Base-by-base conservation (phyloP, 768 basidiomycete genomes). In the Candolleomyces efflorescens region DNA sequence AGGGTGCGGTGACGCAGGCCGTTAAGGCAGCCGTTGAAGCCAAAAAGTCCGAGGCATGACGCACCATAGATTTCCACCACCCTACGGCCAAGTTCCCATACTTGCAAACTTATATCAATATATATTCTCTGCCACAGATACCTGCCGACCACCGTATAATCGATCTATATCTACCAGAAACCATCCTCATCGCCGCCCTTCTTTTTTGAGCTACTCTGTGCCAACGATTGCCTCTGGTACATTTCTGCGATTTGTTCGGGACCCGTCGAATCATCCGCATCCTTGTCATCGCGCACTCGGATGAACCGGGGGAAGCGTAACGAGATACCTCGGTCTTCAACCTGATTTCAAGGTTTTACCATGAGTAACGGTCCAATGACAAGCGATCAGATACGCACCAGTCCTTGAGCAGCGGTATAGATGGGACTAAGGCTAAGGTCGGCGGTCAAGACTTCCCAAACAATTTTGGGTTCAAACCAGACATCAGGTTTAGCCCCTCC, bases 381-480 rank as follows among this genome's bases (percentile, higher is more conserved):
- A 11, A 6, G 27, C 22, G 55, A 43, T 26, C 55, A 58, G 32
- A 9, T 3, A 77, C 87, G 60, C 65, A 94, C 94, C 76, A 91
- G 66, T 64, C 94, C 94, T 67, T 93, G 90, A 18, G 89, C 94
- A 3, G 94, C 95, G n/a, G 90, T 90, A 67, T 98, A 98, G 53
- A 98, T 81, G 7, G 97, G 97, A 73, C 95, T 98, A 74, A 98
- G 74, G 71, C 94, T 97, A 65, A 99, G 71, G 75, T 99, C 97
- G 6, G 97, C 97, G 2, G 96, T 92, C 66, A 98, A 81, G 48
- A 99, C 95, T 74, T 99, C 97, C 96, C 97, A 98, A 2, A 99
- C 93, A 18, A 97, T 75, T 74, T 90, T 91, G 18, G 97, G 96
- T 69, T 98, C 96, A 71, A 99, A 95, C 93, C 92, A 98, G 26